Conservation (phyloP, 164 flowering plant species). For the grape (Vitis vinifera) region ASM3070453v1 NC_081812.1:18754001-18754500, state of each 20-base stretch:
- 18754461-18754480: no score
- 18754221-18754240: slow-evolving; percentile 81
- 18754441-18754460: neutral
- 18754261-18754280: slow-evolving; percentile 96
- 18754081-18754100: neutral
- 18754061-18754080: no score
- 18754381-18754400: slow-evolving; percentile 58
- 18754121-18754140: slow-evolving; percentile 71
- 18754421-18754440: slow-evolving; percentile 32
- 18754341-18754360: slow-evolving; percentile 85
- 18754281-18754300: slow-evolving; percentile 87
- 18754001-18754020: no score
- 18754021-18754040: no score
- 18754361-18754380: slow-evolving; percentile 63
- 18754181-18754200: slow-evolving; percentile 97
- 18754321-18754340: slow-evolving; percentile 93
- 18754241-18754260: slow-evolving; percentile 60
- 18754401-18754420: slow-evolving; percentile 79
- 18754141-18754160: slow-evolving; percentile 91
- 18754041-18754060: no score
- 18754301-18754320: slow-evolving; percentile 91
- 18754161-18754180: slow-evolving; percentile 94
- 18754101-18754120: slow-evolving; percentile 90
- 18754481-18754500: no score
- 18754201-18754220: slow-evolving; percentile 92